Percentiles rank a stretch among this genome's conserved stretches.
Evolutionary conservation across 306 rosid genomes (phyloP).

Genomic region (Cajanus cajan): DNA sequence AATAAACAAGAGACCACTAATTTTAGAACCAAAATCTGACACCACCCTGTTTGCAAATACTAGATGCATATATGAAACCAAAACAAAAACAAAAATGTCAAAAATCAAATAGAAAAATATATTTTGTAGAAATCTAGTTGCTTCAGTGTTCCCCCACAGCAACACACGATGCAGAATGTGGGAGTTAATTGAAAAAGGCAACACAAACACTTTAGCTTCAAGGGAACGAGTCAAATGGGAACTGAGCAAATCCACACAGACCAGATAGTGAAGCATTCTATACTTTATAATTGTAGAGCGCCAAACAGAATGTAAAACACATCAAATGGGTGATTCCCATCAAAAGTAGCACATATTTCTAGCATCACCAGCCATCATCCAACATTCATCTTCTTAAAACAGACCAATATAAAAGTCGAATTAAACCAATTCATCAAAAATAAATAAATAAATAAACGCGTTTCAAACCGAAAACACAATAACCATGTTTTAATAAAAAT

Average conservation of each 20-base stretch:
- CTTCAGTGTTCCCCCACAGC: conserved; percentile 33
- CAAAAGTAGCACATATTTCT: conserved; percentile 54
- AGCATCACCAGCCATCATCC: conserved; percentile 29
- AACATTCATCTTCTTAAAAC: background rate
- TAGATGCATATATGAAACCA: too few relatives aligned
- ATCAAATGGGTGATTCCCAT: conserved; percentile 41
- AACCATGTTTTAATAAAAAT: too few relatives aligned
- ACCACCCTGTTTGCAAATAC: too few relatives aligned
- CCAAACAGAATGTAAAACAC: too few relatives aligned
- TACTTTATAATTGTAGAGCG: background rate
- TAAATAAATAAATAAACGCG: too few relatives aligned
- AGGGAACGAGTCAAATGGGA: conserved; percentile 93
- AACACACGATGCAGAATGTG: background rate
- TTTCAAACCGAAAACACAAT: too few relatives aligned
- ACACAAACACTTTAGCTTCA: conserved; percentile 65
- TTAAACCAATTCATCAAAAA: background rate
- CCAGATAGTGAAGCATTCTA: conserved; percentile 73
- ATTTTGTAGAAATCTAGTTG: conserved; percentile 42
- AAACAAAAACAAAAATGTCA: background rate
- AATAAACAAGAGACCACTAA: too few relatives aligned
- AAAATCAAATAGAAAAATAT: background rate
- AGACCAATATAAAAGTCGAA: background rate
- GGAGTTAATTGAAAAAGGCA: conserved; percentile 2
- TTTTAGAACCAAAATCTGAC: too few relatives aligned
- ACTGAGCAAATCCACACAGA: conserved; percentile 59